Base-by-base conservation (phyloP, 345 rosid species). In the Eutrema japonicum region DNA sequence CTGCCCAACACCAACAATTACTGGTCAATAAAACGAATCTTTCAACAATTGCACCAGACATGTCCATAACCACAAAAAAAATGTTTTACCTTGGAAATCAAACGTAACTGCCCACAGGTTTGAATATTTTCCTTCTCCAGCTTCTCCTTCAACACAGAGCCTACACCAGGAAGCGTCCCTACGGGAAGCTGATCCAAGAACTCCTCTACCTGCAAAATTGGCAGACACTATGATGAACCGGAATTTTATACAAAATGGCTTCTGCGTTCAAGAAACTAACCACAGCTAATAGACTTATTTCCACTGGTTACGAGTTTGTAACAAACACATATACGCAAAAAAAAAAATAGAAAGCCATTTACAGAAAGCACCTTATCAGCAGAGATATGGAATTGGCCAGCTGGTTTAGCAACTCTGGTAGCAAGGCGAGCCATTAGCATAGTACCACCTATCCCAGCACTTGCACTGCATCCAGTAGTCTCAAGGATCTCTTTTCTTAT, bases 351-450 rank as follows among this genome's bases (percentile, higher is more conserved):
- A 54, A 48, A 64, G 38, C 38, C 12, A 2, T 64, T 63, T 48
- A 26, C 22, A 11, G 38, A 64, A 71, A 72, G 68, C 66, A 92
- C 97, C 87, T 36, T 81, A 64, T 82, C 88, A 68, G 82, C 72
- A 70, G 89, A 72, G 72, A 94, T 88, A 77, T 72, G 82, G 65
- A 84, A 88, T 80, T 94, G 98, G 75, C 98, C 97, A 70, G 91
- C 77, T 52, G 98, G 97, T 81, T 94, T 94, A 50, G 98, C 98
- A 56, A 85, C 78, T 74, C 89, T 85, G 42, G 98, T 94, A 76
- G 98, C 98, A 71, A 91, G 90, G 70, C 98, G 96, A 63, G 98
- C 97, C 86, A 94, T 80, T 7, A 94, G 93, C 96, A 94, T 94
- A 80, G 89, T 91, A 33, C 81, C 82, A 57, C 92, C 91, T 77